Conservation (phyloP, 306 rosid genomes). For the Dryas alaskensis region DNA sequence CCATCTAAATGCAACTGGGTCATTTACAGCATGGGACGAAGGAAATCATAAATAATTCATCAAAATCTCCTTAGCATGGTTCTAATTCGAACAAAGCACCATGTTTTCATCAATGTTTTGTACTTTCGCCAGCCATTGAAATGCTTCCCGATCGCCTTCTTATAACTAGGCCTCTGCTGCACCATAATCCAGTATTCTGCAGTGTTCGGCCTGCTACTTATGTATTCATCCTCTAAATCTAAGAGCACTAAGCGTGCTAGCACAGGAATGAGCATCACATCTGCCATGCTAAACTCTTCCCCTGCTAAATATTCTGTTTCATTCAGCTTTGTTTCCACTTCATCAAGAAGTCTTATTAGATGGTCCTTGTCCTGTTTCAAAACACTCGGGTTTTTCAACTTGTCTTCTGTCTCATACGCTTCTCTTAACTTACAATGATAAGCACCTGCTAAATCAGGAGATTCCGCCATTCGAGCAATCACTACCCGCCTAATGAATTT, state of each 20-base stretch:
- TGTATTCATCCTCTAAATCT: conserved; percentile 61
- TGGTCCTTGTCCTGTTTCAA: conserved; percentile 54
- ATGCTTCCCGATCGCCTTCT: conserved; percentile 73
- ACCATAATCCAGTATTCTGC: conserved; percentile 81
- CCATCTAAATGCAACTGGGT: background rate
- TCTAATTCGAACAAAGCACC: conserved; percentile 72
- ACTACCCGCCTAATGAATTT: conserved; percentile 72
- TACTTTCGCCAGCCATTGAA: conserved; percentile 89
- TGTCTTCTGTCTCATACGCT: conserved; percentile 81
- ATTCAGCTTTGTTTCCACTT: conserved; percentile 58
- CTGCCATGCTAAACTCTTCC: conserved; percentile 81
- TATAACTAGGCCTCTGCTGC: conserved; percentile 91
- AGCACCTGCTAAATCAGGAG: conserved; percentile 76
- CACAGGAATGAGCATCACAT: conserved; percentile 71
- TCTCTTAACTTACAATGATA: conserved; percentile 75
- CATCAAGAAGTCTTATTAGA: conserved; percentile 64
- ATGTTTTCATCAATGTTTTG: conserved; percentile 65
- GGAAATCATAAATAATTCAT: conserved; percentile 18
- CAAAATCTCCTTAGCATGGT: conserved; percentile 72
- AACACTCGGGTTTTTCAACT: conserved; percentile 55
- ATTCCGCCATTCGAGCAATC: conserved; percentile 87
- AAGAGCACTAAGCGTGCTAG: conserved; percentile 63
- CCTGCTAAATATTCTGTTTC: conserved; percentile 66
- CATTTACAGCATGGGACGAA: background rate
- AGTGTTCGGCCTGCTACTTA: conserved; percentile 57